Evolutionary conservation across 768 basidiomycete species (phyloP), one percentile per base, ranked within the genome.

Genomic region (Tulasnella sp.): DNA sequence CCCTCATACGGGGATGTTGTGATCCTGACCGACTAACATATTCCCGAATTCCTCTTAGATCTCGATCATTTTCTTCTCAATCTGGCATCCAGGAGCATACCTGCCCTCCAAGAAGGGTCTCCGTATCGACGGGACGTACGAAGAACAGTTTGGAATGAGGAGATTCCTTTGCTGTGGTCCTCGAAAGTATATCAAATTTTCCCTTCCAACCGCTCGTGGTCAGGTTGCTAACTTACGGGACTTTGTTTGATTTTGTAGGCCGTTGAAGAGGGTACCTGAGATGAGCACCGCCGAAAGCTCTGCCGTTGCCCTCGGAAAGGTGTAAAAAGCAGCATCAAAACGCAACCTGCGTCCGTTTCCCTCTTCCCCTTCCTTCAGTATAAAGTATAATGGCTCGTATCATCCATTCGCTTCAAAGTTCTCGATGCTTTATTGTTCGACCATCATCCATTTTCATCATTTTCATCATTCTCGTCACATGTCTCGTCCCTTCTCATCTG

Each of bases 41-140:
- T 36, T n/a, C 19, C 22, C 67, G 17, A 14, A 19, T 76, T 25
- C 11, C 36, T n/a, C 42, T 9, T 69, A 72, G 71, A 14, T 76
- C 39, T 52, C 76, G 14, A 40, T 67, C 12, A 9, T 77, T 8
- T 15, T 39, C 22, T 67, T 76, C 45, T 58, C 29, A 22, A n/a
- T 78, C 17, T 40, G 58, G 29, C 78, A 78, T 58, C 77, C 76
- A 2, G 31, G 75, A 29, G 42, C 58, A 12, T 78, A 49, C 68
- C 71, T 78, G 8, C 78, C 78, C 12, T 12, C 54, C 7, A 72
- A 70, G 36, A 78, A 77, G 49, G 78, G 78, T n/a, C 64, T 77
- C 3, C 40, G 70, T 17, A 72, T 76, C 8, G 68, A 76, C n/a
- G 77, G 76, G 14, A 77, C 68, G 29, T 19, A 67, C 19, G 58